Evolutionary conservation across 208 protist genomes (phyloP).

Genomic region (Sergeia podlipaevii): DNA sequence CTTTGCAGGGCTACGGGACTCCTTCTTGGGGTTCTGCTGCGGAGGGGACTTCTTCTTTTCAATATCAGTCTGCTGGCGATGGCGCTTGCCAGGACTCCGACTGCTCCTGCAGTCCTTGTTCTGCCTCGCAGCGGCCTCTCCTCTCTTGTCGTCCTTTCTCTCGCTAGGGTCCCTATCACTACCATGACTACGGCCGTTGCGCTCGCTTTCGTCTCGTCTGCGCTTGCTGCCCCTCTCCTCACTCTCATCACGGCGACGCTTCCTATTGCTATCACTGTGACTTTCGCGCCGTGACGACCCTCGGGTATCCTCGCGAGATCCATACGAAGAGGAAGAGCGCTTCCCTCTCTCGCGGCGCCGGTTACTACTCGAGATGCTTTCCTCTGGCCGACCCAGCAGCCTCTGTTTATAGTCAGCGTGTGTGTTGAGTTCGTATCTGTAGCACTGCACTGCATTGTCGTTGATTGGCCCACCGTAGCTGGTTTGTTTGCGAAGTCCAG

Average conservation of each 20-base stretch:
- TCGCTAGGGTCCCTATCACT: not conserved
- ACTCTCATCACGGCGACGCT: not conserved
- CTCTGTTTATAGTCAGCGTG: slow-evolving; percentile 47
- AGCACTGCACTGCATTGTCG: slow-evolving; percentile 60
- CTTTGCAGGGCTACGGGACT: not conserved
- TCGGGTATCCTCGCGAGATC: too few relatives aligned
- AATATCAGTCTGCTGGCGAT: not conserved
- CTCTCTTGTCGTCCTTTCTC: not conserved
- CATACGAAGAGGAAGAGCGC: too few relatives aligned
- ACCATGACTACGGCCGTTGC: not conserved
- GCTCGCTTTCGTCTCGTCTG: not conserved
- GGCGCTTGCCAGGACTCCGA: not conserved
- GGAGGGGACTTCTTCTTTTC: not conserved
- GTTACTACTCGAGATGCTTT: too few relatives aligned
- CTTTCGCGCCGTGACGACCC: not conserved
- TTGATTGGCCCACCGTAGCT: slow-evolving; percentile 38
- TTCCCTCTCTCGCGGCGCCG: slow-evolving; percentile 1
- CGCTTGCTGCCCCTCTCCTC: not conserved
- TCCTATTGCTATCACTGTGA: not conserved
- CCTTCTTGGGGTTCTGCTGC: not conserved
- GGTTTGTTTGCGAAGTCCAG: slow-evolving; percentile 35
- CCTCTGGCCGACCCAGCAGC: too few relatives aligned
- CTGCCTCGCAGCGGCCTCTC: not conserved
- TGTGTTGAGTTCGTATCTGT: slow-evolving; percentile 63
- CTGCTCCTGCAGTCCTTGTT: not conserved